Conservation (phyloP, 2,329 filamentous ascomycete genomes). For the Neofusicoccum umdonicola region DNA sequence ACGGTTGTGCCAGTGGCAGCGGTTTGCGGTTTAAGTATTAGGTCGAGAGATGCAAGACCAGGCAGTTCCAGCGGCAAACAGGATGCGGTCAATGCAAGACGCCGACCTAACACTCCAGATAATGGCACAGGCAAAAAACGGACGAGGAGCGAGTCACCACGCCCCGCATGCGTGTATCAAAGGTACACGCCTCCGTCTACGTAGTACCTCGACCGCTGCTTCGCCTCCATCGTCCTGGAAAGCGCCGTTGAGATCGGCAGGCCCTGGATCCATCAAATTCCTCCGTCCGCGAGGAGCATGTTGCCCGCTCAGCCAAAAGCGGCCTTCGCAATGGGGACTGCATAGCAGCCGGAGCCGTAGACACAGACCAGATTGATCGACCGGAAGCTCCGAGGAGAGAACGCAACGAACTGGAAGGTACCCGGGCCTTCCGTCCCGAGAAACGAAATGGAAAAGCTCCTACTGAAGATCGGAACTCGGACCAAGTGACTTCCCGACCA, state of each 20-base stretch:
- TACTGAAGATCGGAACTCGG: too few relatives aligned
- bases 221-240: conserved; percentile 47
- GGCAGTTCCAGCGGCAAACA: too few relatives aligned
- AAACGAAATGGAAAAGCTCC: too few relatives aligned
- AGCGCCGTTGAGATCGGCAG: conserved; percentile 37
- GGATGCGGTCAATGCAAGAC: too few relatives aligned
- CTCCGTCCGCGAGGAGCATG: conserved; percentile 47
- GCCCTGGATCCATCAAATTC: conserved; percentile 44
- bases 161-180: conserved; percentile 35
- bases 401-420: too few relatives aligned
- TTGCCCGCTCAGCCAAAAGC: conserved; percentile 33
- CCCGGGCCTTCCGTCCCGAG: too few relatives aligned
- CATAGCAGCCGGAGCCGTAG: too few relatives aligned
- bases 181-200: too few relatives aligned
- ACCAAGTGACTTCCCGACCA: conserved; percentile 26
- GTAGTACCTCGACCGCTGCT: conserved; percentile 42
- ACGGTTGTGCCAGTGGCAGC: neutral
- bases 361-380: too few relatives aligned
- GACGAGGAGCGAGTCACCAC: conserved; percentile 33
- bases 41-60: too few relatives aligned
- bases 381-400: too few relatives aligned
- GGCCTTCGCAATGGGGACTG: conserved; percentile 27
- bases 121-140: conserved; percentile 22
- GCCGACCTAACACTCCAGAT: too few relatives aligned
- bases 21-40: neutral